Evolutionary conservation across 305 asterid species (phyloP), one percentile per base, ranked within the genome.

Genomic region (Fraxinus albicans): DNA sequence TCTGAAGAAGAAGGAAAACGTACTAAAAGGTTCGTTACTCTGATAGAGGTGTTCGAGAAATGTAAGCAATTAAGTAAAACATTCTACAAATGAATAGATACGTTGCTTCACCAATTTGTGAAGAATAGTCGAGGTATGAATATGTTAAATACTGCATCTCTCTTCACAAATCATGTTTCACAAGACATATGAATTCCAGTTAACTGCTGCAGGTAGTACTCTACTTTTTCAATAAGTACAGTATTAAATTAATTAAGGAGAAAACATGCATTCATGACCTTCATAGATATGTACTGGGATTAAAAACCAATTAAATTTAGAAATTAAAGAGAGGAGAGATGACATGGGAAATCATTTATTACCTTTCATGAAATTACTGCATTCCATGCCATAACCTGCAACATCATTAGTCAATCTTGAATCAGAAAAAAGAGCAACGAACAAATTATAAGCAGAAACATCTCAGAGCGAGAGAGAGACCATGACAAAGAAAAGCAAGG

Each of bases 301-400:
- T 63, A 63, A 63, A 63, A 63, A 17, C 25, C 55, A 44, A 44
- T 17, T 17, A 15, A 13, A 55, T 4, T 17, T 17, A 55, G 8
- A 55, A 55, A 55, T 55, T 55, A 17, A 65, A 27, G 8, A 31
- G 8, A 67, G 25, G 9, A 74, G 13, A 77, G 50, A 80, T 80
- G 83, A 83, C 77, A 73, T 31, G 85, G 78, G 34, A 83, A 63
- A 84, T 79, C 80, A 88, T 82, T 85, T 58, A 74, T 83, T 82
- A 95, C 99, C 99, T 92, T 88, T 92, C 99, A 96, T 96, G 95
- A 92, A 96, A 79, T 90, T 89, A 82, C 99, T 93, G 97, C 99
- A 96, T 74, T 96, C 99, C 99, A 94, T 93, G 81, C 98, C 99
- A 84, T 96, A 96, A 65, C 99, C 99, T 95, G 94, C 91, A 91